Evolutionary conservation across 352 stramenopile genomes (phyloP), one percentile per base, ranked within the genome.

Genomic region (Thalassiosira exigua): DNA sequence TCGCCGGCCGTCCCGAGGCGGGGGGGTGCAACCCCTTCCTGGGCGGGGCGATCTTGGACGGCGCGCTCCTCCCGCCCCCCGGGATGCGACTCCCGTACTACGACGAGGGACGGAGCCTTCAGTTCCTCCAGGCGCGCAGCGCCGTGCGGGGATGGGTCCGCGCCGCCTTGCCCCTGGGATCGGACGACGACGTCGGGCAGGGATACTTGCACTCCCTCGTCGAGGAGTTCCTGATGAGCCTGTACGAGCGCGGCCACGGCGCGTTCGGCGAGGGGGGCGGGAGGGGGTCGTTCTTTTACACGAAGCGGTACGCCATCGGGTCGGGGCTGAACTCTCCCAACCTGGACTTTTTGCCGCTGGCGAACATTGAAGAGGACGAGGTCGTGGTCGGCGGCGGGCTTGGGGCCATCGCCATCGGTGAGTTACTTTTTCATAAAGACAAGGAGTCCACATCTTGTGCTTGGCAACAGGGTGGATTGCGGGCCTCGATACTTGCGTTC

Each of bases 321-420:
- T 90, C 83, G 44, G 88, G 88, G 11, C 67, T 93, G 27, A 93
- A 92, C 56, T 91, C 80, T 65, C 71, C 62, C 27, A 92, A 90
- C 42, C 69, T 93, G 22, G 85, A 93, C 60, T 91, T 93, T 76
- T 81, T 93, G 17, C 88, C 88, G 9, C 58, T 93, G 22, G 70
- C 82, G 24, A 93, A 93, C 69, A 77, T 93, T 58, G 85, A 91
- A 76, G 86, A 93, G 11, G 82, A 89, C 75, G 78, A 84, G 19
- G 66, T 70, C 57, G 69, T 78, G 69, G 73, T 73, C 36, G 48
- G 67, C 53, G 68, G 82, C 42, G 54, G 68, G 46, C 64, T 88
- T 59, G 80, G 76, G 32, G 62, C 77, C 2, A 59, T 87, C 64
- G 76, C 82, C 24, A 69, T 88, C 68, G 79, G 58, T 85, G 65